Base-by-base conservation (phyloP, 345 rosid genomes). In the Brassica rapa region DNA sequence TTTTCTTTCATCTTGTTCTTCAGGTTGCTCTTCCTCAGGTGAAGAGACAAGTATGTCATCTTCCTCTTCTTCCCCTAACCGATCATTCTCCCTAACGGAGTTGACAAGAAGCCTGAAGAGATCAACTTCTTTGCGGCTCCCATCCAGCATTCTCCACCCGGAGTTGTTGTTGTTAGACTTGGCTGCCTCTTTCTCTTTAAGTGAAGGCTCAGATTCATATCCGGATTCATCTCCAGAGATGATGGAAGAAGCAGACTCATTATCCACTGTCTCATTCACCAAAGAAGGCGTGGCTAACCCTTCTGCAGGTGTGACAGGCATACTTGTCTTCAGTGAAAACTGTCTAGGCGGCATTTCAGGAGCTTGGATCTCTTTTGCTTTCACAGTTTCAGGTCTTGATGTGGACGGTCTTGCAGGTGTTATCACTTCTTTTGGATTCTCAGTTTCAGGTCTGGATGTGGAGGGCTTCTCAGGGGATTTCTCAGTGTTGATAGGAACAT, bases 31-130 rank as follows among this genome's bases (percentile, higher is more conserved):
- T 27, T 69, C 79, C 3, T 69, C 75, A 70, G 68, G 72, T 64
- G 76, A 75, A 75, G 76, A 64, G 21, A 53, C 71, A 24, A 39
- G 55, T 16, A 62, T 21, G 8, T 51, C 59, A 37, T 55, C 79
- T 70, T 8, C 73, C 1, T 59, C 75, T 41, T 66, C 76, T 39
- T 56, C 75, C 0, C 61, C 62, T 69, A 75, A 21, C 35, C 23
- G 71, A 70, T 49, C 76, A 55, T 70, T 80, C 55, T 75, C 73
- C 76, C 76, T 30, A 24, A 75, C 76, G 43, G 80, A 80, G 72
- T 70, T 80, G 37, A 80, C 80, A 63, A 80, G 83, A 70, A 80
- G 72, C 46, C 80, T 70, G 76, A 70, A 59, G 12, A 80, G 60
- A 71, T 80, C 63, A 43, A 75, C 63, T 49, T 80, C 80, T 75